These are phyloP conservation scores for Acer campestre DNA, from an alignment of 345 rosid genomes.

Conservation along the genomic window DNA sequence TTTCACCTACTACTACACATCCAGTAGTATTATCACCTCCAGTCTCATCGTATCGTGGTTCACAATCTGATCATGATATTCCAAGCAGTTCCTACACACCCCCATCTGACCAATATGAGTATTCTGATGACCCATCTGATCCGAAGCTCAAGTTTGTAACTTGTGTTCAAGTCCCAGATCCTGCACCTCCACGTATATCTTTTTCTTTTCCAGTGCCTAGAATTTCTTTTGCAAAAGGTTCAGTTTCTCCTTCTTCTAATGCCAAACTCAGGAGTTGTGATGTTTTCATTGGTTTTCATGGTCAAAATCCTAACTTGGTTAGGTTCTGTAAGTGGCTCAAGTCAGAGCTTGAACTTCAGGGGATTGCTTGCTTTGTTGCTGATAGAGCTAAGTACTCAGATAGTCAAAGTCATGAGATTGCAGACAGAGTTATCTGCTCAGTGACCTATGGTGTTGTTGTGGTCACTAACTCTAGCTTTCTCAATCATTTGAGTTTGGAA, in stretches of 20 bases:
- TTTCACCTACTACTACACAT: slow-evolving; percentile 8
- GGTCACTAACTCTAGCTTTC: slow-evolving; percentile 61
- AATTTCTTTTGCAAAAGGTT: slow-evolving; percentile 73
- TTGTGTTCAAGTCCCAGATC: slow-evolving; percentile 60
- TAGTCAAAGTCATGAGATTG: slow-evolving; percentile 82
- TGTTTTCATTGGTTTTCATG: slow-evolving; percentile 84
- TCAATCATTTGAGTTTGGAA: slow-evolving; percentile 71
- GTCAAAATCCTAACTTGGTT: slow-evolving; percentile 75
- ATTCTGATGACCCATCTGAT: slow-evolving; percentile 66
- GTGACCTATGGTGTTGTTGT: slow-evolving; percentile 81
- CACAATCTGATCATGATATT: slow-evolving; percentile 64
- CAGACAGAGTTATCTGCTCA: slow-evolving; percentile 83
- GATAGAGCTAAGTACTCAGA: slow-evolving; percentile 83
- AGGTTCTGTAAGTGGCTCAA: slow-evolving; percentile 93
- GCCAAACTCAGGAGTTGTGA: slow-evolving; percentile 92
- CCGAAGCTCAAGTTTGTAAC: slow-evolving; percentile 60
- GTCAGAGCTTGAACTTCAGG: slow-evolving; percentile 93
- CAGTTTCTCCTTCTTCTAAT: slow-evolving; percentile 66
- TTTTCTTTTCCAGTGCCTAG: slow-evolving; percentile 92
- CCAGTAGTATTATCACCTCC: slow-evolving; percentile 34
- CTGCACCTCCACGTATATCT: slow-evolving; percentile 66
- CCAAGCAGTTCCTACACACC: slow-evolving; percentile 95
- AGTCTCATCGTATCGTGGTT: slow-evolving; percentile 42
- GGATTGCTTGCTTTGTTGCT: slow-evolving; percentile 89
- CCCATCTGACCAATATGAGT: slow-evolving; percentile 83